phyloP scores from a whole-genome alignment of 768 basidiomycete genomes.

The Terana coerulea region DNA sequence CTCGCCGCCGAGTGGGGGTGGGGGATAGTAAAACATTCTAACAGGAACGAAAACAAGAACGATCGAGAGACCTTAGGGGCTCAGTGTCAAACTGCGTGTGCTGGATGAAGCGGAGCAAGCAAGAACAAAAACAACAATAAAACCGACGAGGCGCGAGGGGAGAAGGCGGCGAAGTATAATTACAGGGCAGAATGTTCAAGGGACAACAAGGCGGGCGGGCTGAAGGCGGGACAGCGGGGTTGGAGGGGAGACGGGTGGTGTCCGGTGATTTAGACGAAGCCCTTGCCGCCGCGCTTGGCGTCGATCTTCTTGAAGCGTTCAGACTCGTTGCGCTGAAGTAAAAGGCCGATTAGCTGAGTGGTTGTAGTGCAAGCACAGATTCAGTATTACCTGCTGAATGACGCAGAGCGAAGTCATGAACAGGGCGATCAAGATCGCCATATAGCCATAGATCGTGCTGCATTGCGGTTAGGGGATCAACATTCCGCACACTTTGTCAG shows the following conservation, averaged over 20 bases:
- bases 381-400: constrained; percentile 71
- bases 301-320: constrained; percentile 90
- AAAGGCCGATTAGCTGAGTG: no score
- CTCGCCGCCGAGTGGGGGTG: no score
- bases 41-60: constrained; percentile 12
- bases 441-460: constrained; percentile 66
- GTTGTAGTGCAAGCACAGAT: not conserved
- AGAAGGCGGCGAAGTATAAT: not conserved
- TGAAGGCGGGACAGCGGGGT: not conserved
- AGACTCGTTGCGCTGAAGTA: constrained; percentile 63
- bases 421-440: constrained; percentile 71
- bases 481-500: constrained; percentile 6
- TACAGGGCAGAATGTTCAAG: not conserved
- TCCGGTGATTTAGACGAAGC: constrained; percentile 67
- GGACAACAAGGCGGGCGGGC: no score
- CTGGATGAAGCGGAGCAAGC: not conserved
- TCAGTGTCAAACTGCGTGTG: constrained; percentile 7
- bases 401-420: constrained; percentile 82
- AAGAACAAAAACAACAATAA: not conserved
- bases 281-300: constrained; percentile 79
- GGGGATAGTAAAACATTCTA: constrained; percentile 14
- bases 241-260: not conserved
- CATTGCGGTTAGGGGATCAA: not conserved
- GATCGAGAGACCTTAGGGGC: no score
- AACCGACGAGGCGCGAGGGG: not conserved